Evolutionary conservation across 495 filamentous ascomycete genomes (phyloP).

Genomic region (Daldinia childiae): DNA sequence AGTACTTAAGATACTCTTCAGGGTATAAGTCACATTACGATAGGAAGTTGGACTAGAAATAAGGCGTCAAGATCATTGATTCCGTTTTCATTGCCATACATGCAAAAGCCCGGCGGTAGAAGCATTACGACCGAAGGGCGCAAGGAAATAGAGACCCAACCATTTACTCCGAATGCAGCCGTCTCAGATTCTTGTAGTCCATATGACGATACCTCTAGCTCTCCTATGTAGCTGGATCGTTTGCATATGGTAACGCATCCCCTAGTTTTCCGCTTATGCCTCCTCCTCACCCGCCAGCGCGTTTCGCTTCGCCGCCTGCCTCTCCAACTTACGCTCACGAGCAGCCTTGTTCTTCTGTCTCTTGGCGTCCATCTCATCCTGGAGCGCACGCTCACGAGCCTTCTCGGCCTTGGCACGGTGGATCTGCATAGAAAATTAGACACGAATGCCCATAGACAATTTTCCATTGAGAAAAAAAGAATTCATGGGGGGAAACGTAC

Average conservation of each 20-base stretch:
- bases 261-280: slow-evolving; percentile 59
- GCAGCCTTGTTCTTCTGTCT: slow-evolving; percentile 99
- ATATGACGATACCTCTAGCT: slow-evolving; percentile 47
- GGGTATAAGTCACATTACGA: neutral
- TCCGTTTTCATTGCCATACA: slow-evolving; percentile 65
- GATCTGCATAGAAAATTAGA: slow-evolving; percentile 68
- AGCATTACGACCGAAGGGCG: slow-evolving; percentile 54
- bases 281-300: slow-evolving; percentile 78
- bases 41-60: neutral
- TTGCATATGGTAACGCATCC: slow-evolving; percentile 49
- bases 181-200: slow-evolving; percentile 56
- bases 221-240: slow-evolving; percentile 43
- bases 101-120: slow-evolving; percentile 56
- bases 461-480: neutral
- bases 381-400: slow-evolving; percentile 88
- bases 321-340: slow-evolving; percentile 93
- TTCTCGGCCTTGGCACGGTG: slow-evolving; percentile 99
- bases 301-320: slow-evolving; percentile 87
- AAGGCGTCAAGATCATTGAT: slow-evolving; percentile 60
- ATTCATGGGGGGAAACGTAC: slow-evolving; percentile 69
- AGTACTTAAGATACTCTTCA: neutral
- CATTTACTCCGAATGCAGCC: slow-evolving; percentile 67
- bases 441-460: slow-evolving; percentile 27
- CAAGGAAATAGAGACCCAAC: slow-evolving; percentile 62
- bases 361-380: slow-evolving; percentile 99